A percentile compares a stretch with the other conserved stretches of the same genome.
phyloP scores from a whole-genome alignment of 1,139 yeast species.

The Candida buenavistaensis region DNA sequence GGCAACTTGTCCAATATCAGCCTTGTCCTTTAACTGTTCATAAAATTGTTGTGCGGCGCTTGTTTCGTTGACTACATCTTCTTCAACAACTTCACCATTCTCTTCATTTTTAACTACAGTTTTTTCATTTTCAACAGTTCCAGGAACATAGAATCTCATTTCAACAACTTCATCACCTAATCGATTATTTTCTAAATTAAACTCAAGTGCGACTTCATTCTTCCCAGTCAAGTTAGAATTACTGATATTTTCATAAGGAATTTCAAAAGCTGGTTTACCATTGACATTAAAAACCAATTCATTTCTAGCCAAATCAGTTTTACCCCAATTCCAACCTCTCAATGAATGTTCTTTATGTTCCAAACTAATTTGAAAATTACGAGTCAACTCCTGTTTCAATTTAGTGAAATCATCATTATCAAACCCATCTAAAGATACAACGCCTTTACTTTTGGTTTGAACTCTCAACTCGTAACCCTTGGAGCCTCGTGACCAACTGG shows the following conservation, averaged over 20 bases:
- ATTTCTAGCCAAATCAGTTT: conserved; percentile 85
- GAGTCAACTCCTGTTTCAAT: conserved; percentile 79
- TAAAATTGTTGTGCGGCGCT: conserved; percentile 84
- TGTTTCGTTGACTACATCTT: conserved; percentile 54
- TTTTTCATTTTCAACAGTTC: conserved; percentile 56
- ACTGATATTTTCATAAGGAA: conserved; percentile 77
- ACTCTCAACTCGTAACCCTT: conserved; percentile 88
- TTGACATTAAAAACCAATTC: conserved; percentile 85
- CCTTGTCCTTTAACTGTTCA: conserved; percentile 88
- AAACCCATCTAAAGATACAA: conserved; percentile 87
- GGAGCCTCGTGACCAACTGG: conserved; percentile 91
- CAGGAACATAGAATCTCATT: conserved; percentile 90
- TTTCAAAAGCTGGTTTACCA: conserved; percentile 87
- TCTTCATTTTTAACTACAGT: conserved; percentile 39
- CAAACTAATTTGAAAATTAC: conserved; percentile 68
- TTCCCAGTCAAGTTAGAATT: conserved; percentile 93
- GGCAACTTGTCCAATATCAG: conserved; percentile 94
- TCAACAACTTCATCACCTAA: conserved; percentile 97
- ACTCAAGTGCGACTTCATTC: conserved; percentile 89
- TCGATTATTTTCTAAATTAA: conserved; percentile 57
- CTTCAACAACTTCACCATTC: conserved; percentile 37
- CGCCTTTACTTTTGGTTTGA: conserved; percentile 87
- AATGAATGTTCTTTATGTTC: conserved; percentile 89
- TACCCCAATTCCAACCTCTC: conserved; percentile 99
- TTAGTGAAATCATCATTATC: conserved; percentile 78